phyloP scores from a whole-genome alignment of 805 yeast genomes.

The Candida methanosorbosa region DNA sequence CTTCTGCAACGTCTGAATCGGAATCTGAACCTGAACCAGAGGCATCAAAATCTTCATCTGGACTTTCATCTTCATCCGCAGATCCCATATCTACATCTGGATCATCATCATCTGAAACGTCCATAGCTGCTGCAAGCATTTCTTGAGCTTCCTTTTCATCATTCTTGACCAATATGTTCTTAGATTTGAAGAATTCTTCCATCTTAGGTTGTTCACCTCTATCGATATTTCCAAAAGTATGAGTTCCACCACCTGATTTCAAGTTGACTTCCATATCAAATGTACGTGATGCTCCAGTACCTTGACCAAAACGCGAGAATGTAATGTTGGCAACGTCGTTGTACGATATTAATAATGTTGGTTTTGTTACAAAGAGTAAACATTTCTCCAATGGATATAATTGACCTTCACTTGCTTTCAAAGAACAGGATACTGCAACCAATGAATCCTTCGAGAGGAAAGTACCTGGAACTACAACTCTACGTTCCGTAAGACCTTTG shows the following conservation, averaged over 20 bases:
- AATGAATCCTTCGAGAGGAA: constrained; percentile 69
- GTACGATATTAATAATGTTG: constrained; percentile 85
- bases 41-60: constrained; percentile 75
- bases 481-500: constrained; percentile 82
- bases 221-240: constrained; percentile 80
- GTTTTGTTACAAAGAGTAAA: constrained; percentile 84
- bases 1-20: constrained; percentile 65
- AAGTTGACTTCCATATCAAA: constrained; percentile 82
- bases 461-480: constrained; percentile 77
- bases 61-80: constrained; percentile 73
- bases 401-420: constrained; percentile 93
- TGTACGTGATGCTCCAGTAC: constrained; percentile 73
- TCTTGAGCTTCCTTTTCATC: constrained; percentile 86
- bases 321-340: constrained; percentile 69
- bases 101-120: constrained; percentile 46
- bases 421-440: constrained; percentile 85
- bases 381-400: constrained; percentile 90
- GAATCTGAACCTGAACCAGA: constrained; percentile 39
- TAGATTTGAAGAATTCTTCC: constrained; percentile 68
- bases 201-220: constrained; percentile 81
- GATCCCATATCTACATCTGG: constrained; percentile 53
- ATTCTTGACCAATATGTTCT: constrained; percentile 73
- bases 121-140: constrained; percentile 69
- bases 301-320: constrained; percentile 83
- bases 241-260: constrained; percentile 57